Percentiles rank a stretch among this genome's conserved stretches.
phyloP scores from a whole-genome alignment of 371 early-diverging fungal genomes.

The Parasitella parasitica region DNA sequence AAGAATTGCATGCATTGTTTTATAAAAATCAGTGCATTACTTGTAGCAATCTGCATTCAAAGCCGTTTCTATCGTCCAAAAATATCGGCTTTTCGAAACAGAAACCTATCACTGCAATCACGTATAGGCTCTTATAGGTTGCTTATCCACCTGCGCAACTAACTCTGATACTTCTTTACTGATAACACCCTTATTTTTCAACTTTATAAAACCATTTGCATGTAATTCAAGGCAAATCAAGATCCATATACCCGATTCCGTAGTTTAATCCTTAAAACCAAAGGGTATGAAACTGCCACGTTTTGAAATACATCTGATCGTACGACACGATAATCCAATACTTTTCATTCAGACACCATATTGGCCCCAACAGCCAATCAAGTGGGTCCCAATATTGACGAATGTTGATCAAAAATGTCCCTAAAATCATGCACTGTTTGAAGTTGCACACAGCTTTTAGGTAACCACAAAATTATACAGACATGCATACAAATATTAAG shows the following conservation, averaged over 20 bases:
- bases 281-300: background rate
- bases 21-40: too few species aligned
- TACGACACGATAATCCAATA: background rate
- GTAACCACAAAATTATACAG: background rate
- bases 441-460: background rate
- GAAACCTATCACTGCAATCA: too few species aligned
- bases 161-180: background rate
- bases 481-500: too few species aligned
- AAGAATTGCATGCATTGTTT: too few species aligned
- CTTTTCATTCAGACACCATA: background rate
- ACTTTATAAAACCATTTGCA: background rate
- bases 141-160: background rate
- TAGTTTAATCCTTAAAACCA: background rate
- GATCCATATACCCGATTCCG: background rate
- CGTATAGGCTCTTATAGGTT: too few species aligned
- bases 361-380: slow-evolving; percentile 1
- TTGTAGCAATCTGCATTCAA: too few species aligned
- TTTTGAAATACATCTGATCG: background rate
- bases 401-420: background rate
- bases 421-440: background rate
- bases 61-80: too few species aligned
- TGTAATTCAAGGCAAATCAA: background rate
- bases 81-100: too few species aligned
- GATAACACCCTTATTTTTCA: background rate
- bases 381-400: background rate